Evolutionary conservation across 1,139 yeast species (phyloP), one percentile per base, ranked within the genome.

Genomic region (Chernovozyma aurita): DNA sequence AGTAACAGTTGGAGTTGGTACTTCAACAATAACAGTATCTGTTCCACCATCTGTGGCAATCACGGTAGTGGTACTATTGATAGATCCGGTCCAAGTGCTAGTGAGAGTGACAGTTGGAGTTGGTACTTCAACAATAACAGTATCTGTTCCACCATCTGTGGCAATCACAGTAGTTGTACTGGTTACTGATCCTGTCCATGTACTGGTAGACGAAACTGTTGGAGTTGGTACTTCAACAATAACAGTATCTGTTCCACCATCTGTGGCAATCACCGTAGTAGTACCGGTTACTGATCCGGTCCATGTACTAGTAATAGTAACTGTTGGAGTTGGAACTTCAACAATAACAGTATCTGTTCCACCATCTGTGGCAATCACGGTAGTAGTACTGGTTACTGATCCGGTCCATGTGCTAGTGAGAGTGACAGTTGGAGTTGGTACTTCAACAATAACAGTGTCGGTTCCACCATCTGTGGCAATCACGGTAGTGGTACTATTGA

Each of bases 181-280:
- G n/a, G n/a, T n/a, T n/a, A n/a, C n/a, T n/a, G n/a, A n/a, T n/a
- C n/a, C n/a, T n/a, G n/a, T n/a, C n/a, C n/a, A n/a, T n/a, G n/a
- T n/a, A n/a, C n/a, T n/a, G n/a, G n/a, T n/a, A n/a, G n/a, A n/a
- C n/a, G n/a, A n/a, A n/a, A n/a, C n/a, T n/a, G n/a, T n/a, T n/a
- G n/a, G n/a, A n/a, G n/a, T n/a, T n/a, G 58, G 57, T 8, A 41
- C 40, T 12, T 39, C 43, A 9, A 46, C 40, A 22, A 22, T 22
- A n/a, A 22, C n/a, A 11, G 25, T 22, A 11, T 22, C 25, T n/a
- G 11, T n/a, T 11, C 25, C 25, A 22, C 25, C 25, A 22, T 11
- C n/a, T 11, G 25, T 22, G n/a, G 25, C 25, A 22, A n/a, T 22
- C 25, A 11, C 25, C 11, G 25, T 22, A n/a, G n/a, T 22, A 11